A percentile compares a stretch with the other conserved stretches of the same genome.
Evolutionary conservation across 176 grass and related monocot species (phyloP).

Genomic region (Elymus sibiricus): DNA sequence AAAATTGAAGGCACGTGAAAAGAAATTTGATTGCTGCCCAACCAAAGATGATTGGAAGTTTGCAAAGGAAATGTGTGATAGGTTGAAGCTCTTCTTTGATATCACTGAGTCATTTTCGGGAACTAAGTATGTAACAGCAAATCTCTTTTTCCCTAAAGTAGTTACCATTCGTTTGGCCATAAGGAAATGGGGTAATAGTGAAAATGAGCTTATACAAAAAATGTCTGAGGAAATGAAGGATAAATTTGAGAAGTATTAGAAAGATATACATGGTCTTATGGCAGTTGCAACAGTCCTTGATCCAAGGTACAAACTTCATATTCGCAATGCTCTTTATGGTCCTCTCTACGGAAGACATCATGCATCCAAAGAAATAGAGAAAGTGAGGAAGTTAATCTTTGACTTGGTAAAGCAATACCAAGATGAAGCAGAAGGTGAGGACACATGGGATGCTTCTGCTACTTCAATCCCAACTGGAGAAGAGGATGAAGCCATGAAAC

Average conservation of each 20-base stretch:
- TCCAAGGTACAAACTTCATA: not conserved
- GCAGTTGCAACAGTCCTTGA: not conserved
- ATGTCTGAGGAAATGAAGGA: not conserved
- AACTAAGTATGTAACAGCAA: constrained; percentile 4
- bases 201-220: not conserved
- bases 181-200: not conserved
- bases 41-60: no score
- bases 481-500: no score
- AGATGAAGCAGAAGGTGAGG: no score
- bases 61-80: no score
- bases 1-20: no score
- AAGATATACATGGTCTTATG: not conserved
- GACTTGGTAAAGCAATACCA: not conserved
- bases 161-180: constrained; percentile 20
- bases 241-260: not conserved
- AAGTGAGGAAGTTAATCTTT: not conserved
- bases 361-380: not conserved
- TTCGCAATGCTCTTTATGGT: not conserved
- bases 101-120: no score
- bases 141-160: constrained; percentile 16
- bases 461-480: no score
- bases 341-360: not conserved
- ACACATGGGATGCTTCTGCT: not conserved
- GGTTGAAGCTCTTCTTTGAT: no score
- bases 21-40: no score